Percentiles rank a stretch among this genome's conserved stretches.
Evolutionary conservation across 2,329 filamentous ascomycete genomes (phyloP).

Genomic region (Tolypocladium album): DNA sequence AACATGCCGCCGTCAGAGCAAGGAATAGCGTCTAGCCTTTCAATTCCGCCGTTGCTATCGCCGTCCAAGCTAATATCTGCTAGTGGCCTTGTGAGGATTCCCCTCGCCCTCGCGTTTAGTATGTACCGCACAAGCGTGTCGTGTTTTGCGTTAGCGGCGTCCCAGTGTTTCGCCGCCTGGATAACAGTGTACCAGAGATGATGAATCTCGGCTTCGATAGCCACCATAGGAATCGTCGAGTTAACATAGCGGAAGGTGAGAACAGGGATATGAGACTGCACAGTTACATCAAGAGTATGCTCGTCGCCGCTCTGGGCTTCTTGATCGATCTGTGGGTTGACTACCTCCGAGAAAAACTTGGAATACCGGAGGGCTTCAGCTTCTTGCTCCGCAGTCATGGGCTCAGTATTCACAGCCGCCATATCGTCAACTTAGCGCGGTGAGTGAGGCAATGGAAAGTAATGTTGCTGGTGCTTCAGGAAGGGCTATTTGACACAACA

Average conservation of each 20-base stretch:
- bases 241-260: background rate
- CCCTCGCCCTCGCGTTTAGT: background rate
- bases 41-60: background rate
- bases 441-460: no score
- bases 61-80: background rate
- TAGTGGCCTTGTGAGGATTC: background rate
- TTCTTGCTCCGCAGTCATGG: background rate
- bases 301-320: background rate
- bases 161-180: constrained; percentile 1
- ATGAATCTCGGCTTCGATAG: constrained; percentile 1
- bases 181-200: background rate
- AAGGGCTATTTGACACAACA: no score
- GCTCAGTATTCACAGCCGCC: no score
- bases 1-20: constrained; percentile 1
- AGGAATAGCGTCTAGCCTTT: background rate
- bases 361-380: background rate
- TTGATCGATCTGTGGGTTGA: background rate
- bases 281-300: background rate
- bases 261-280: background rate
- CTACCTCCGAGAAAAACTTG: background rate
- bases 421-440: no score
- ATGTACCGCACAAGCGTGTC: constrained; percentile 1
- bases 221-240: background rate
- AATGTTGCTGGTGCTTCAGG: no score
- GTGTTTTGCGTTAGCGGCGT: background rate